phyloP scores from a whole-genome alignment of 768 basidiomycete species.

The Hygrocybe coccinea region DNA sequence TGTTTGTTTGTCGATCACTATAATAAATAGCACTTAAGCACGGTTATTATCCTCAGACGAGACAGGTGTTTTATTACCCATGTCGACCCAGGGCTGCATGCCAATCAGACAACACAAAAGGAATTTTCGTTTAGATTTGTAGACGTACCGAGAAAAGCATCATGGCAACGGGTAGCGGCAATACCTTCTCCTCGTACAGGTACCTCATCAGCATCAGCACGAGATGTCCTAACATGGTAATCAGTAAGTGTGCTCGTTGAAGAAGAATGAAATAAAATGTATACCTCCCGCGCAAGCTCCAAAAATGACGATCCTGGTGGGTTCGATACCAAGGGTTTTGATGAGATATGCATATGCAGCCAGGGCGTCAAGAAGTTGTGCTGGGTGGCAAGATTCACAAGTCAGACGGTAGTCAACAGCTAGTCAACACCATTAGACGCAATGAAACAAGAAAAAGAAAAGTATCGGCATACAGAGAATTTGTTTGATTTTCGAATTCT shows the following conservation, averaged over 20 bases:
- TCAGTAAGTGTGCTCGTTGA: neutral
- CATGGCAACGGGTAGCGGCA: conserved; percentile 17
- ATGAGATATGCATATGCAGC: conserved; percentile 49
- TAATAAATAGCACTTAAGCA: neutral
- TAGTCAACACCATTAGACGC: conserved; percentile 13
- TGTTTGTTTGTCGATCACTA: conserved; percentile 15
- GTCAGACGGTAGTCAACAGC: conserved; percentile 21
- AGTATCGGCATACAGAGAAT: conserved; percentile 9
- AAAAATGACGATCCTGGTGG: conserved; percentile 40
- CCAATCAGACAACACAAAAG: neutral
- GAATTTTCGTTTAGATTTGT: neutral
- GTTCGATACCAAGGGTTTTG: conserved; percentile 34
- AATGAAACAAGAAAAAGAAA: neutral
- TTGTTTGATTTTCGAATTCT: conserved; percentile 12
- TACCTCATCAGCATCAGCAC: conserved; percentile 33
- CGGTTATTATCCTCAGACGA: neutral
- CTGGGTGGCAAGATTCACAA: conserved; percentile 32
- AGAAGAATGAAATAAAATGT: neutral
- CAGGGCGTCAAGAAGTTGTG: conserved; percentile 48
- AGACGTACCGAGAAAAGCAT: conserved; percentile 20
- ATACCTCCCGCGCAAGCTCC: conserved; percentile 53
- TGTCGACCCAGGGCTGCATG: conserved; percentile 19
- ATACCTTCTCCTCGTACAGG: conserved; percentile 20
- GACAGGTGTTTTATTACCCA: conserved; percentile 9
- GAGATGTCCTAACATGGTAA: conserved; percentile 23